Conservation (phyloP, 2,329 filamentous ascomycete species). For the Thermoascus crustaceus region DNA sequence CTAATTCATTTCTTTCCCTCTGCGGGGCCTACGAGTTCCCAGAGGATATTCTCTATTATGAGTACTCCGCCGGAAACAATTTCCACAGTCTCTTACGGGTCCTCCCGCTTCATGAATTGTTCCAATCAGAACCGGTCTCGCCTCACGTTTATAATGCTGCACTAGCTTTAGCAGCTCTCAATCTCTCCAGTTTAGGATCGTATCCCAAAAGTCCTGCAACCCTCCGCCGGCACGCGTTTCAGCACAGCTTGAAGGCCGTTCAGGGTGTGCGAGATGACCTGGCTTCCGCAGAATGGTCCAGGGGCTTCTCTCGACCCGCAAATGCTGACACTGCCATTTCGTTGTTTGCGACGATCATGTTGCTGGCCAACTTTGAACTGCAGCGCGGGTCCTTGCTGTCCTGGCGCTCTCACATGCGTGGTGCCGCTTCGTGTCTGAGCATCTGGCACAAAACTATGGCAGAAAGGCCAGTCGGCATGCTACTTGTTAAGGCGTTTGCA, state of each 20-base stretch:
- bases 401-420: slow-evolving; percentile 11
- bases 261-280: slow-evolving; percentile 6
- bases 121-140: slow-evolving; percentile 8
- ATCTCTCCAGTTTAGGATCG: slow-evolving; percentile 4
- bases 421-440: slow-evolving; percentile 8
- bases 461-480: slow-evolving; percentile 7
- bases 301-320: neutral
- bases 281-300: neutral
- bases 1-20: slow-evolving; percentile 5
- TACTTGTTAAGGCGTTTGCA: slow-evolving; percentile 9
- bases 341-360: slow-evolving; percentile 8
- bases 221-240: slow-evolving; percentile 9
- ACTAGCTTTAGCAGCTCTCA: slow-evolving; percentile 8
- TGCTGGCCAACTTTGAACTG: slow-evolving; percentile 11
- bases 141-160: slow-evolving; percentile 9
- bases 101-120: slow-evolving; percentile 7
- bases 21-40: slow-evolving; percentile 9
- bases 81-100: slow-evolving; percentile 6
- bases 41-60: slow-evolving; percentile 8
- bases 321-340: slow-evolving; percentile 5
- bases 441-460: slow-evolving; percentile 5
- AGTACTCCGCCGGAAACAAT: slow-evolving; percentile 6
- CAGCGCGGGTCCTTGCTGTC: slow-evolving; percentile 7
- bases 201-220: slow-evolving; percentile 1
- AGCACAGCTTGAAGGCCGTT: slow-evolving; percentile 9